phyloP scores from a whole-genome alignment of 176 grass and related monocot species.

The Coix lacrymajobi region DNA sequence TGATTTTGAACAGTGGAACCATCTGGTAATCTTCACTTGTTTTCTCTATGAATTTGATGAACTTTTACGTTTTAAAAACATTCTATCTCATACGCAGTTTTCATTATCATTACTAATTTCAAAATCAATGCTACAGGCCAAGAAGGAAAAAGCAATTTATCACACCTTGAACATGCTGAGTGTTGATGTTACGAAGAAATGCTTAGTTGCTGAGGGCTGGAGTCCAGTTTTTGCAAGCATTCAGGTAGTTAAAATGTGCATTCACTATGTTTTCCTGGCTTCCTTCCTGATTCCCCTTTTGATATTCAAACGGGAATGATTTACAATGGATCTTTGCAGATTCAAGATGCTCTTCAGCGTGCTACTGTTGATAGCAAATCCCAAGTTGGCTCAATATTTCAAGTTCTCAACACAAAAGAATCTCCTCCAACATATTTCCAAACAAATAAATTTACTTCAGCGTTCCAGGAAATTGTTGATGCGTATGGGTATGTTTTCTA shows the following conservation, averaged over 20 bases:
- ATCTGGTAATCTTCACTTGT: conserved; percentile 55
- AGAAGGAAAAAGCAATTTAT: conserved; percentile 89
- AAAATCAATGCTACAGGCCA: conserved; percentile 51
- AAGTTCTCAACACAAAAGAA: conserved; percentile 89
- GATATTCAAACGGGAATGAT: not conserved
- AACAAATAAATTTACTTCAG: conserved; percentile 84
- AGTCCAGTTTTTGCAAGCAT: conserved; percentile 75
- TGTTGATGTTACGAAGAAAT: conserved; percentile 99
- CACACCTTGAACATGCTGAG: conserved; percentile 98
- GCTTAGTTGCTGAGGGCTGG: conserved; percentile 96
- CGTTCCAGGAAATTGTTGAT: conserved; percentile 99
- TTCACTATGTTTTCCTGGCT: not conserved
- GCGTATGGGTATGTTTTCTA: conserved; percentile 74
- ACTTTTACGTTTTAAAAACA: not conserved
- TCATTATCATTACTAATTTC: conserved; percentile 15
- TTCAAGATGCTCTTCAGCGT: conserved; percentile 67
- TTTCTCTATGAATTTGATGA: conserved; percentile 11
- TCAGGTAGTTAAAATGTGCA: conserved; percentile 49
- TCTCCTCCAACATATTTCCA: conserved; percentile 87
- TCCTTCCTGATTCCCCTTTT: not conserved
- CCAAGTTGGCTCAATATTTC: conserved; percentile 94
- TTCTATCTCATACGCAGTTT: not conserved
- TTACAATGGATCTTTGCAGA: conserved; percentile 44
- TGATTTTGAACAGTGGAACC: conserved; percentile 91
- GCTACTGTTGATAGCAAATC: conserved; percentile 87